phyloP scores from a whole-genome alignment of 129 eudicot species.

The Arctium lappa region DNA sequence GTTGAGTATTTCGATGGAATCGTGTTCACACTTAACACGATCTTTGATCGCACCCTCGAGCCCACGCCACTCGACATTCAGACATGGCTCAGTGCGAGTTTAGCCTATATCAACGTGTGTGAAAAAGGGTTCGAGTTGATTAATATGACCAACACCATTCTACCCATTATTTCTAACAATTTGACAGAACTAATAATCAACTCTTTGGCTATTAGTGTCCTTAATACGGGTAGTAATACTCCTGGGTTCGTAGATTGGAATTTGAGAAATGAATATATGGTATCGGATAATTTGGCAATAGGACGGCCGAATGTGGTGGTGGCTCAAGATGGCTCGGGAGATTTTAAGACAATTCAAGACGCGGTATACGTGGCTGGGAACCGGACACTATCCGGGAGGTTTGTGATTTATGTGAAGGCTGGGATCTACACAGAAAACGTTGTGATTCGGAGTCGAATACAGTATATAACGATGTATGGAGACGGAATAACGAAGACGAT shows the following conservation, averaged over 20 bases:
- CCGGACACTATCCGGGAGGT: neutral
- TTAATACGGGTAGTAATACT: neutral
- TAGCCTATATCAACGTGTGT: slow-evolving; percentile 23
- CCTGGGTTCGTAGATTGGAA: neutral
- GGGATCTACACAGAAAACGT: slow-evolving; percentile 56
- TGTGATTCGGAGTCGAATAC: slow-evolving; percentile 11
- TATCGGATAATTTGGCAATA: neutral
- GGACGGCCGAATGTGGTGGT: slow-evolving; percentile 9
- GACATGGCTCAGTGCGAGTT: slow-evolving; percentile 27
- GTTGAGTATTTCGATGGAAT: slow-evolving; percentile 21
- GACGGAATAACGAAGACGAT: slow-evolving; percentile 55
- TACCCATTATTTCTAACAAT: slow-evolving; percentile 3
- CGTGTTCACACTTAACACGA: slow-evolving; percentile 20
- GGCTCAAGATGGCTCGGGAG: slow-evolving; percentile 27
- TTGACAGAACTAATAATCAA: slow-evolving; percentile 16
- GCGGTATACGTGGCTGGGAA: neutral
- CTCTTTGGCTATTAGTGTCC: slow-evolving; percentile 27
- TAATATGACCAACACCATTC: neutral
- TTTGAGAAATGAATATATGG: neutral
- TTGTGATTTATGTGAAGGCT: slow-evolving; percentile 55
- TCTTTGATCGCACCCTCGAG: slow-evolving; percentile 10
- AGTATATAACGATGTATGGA: slow-evolving; percentile 48
- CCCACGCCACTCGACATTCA: slow-evolving; percentile 14
- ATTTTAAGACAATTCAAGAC: slow-evolving; percentile 23
- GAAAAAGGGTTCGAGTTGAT: slow-evolving; percentile 28